A percentile compares a stretch with the other conserved stretches of the same genome.
Conservation (phyloP, 306 rosid species). For the Vigna mungo region DNA sequence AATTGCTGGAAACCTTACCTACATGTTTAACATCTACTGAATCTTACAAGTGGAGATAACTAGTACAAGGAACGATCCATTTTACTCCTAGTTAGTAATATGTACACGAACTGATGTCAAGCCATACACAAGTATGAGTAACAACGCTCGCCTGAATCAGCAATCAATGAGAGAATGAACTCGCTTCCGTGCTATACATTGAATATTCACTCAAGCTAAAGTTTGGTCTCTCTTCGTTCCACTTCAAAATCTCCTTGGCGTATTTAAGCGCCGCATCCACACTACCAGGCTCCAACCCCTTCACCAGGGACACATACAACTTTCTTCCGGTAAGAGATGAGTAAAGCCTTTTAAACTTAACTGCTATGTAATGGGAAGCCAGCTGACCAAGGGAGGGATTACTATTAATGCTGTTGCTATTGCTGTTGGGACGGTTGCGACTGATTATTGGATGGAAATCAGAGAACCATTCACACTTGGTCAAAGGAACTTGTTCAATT, state of each 20-base stretch:
- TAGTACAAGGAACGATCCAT: slow-evolving; percentile 37
- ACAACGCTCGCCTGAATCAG: slow-evolving; percentile 49
- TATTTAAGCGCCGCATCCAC: slow-evolving; percentile 89
- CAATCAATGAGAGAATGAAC: slow-evolving; percentile 73
- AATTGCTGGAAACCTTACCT: slow-evolving; percentile 41
- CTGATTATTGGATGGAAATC: slow-evolving; percentile 84
- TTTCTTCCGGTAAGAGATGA: slow-evolving; percentile 80
- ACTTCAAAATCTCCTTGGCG: slow-evolving; percentile 87
- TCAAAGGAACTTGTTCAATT: slow-evolving; percentile 76
- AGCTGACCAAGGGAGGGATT: slow-evolving; percentile 85
- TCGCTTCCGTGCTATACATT: slow-evolving; percentile 76
- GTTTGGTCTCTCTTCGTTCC: slow-evolving; percentile 90
- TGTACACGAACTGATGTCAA: slow-evolving; percentile 48
- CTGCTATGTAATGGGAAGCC: slow-evolving; percentile 81
- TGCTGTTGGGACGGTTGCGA: slow-evolving; percentile 67
- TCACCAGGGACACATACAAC: slow-evolving; percentile 79
- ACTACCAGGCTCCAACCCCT: slow-evolving; percentile 82
- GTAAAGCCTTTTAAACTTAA: slow-evolving; percentile 87
- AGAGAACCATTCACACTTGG: slow-evolving; percentile 87
- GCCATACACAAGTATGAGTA: slow-evolving; percentile 44
- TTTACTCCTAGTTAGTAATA: slow-evolving; percentile 49
- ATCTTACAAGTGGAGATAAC: slow-evolving; percentile 42
- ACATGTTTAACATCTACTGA: slow-evolving; percentile 31
- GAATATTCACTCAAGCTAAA: slow-evolving; percentile 87
- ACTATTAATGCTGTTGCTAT: slow-evolving; percentile 74